phyloP scores from a whole-genome alignment of 2,329 filamentous ascomycete species.

The Fragosphaeria purpurea region DNA sequence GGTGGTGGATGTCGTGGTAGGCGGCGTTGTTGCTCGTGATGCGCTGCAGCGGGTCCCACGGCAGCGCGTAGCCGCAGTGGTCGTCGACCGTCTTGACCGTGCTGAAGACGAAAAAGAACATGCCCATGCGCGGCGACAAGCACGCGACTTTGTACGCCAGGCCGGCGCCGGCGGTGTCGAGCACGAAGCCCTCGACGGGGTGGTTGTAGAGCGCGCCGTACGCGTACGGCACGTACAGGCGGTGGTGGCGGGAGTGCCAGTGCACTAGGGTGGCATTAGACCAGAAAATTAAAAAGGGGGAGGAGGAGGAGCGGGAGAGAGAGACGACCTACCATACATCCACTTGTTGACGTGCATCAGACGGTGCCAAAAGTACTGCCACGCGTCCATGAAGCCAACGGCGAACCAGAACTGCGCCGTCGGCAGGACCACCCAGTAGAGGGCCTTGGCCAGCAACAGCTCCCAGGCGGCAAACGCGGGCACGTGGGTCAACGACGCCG shows the following conservation, averaged over 20 bases:
- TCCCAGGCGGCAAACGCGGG: conserved; percentile 82
- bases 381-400: conserved; percentile 75
- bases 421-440: conserved; percentile 74
- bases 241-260: conserved; percentile 92
- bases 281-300: conserved; percentile 22
- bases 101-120: conserved; percentile 79
- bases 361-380: conserved; percentile 96
- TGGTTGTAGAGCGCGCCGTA: conserved; percentile 97
- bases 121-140: conserved; percentile 78
- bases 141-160: conserved; percentile 71
- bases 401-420: conserved; percentile 66
- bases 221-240: conserved; percentile 93
- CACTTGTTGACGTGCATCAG: conserved; percentile 96
- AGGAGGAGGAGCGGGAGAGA: conserved; percentile 25
- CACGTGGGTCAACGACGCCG: conserved; percentile 37
- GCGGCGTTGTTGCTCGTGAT: conserved; percentile 90
- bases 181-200: conserved; percentile 82
- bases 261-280: conserved; percentile 41
- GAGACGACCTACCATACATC: conserved; percentile 75
- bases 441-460: conserved; percentile 56
- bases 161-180: conserved; percentile 83
- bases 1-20: conserved; percentile 97
- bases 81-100: conserved; percentile 97
- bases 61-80: conserved; percentile 92
- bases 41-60: conserved; percentile 87